Percentiles rank a stretch among this genome's conserved stretches.
Conservation (phyloP, 768 basidiomycete genomes). For the Tulasnella sp. region DNA sequence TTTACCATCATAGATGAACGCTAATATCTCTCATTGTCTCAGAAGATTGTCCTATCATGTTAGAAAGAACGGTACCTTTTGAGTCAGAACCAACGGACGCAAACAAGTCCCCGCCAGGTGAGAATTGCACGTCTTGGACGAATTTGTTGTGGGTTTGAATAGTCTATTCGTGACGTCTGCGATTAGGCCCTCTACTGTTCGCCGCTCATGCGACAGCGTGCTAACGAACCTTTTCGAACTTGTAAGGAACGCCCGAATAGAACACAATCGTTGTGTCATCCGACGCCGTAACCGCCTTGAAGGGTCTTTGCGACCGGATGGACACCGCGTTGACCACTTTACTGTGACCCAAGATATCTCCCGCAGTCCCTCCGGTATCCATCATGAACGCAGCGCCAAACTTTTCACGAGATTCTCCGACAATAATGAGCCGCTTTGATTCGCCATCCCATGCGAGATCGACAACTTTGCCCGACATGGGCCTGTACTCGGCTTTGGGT, state of each 20-base stretch:
- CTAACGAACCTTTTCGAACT: slow-evolving; percentile 60
- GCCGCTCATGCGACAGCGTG: not conserved
- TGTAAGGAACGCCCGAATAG: slow-evolving; percentile 73
- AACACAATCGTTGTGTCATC: slow-evolving; percentile 80
- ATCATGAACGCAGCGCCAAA: slow-evolving; percentile 79
- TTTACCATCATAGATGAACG: slow-evolving; percentile 84
- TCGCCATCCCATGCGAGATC: slow-evolving; percentile 97
- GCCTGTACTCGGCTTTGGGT: slow-evolving; percentile 73
- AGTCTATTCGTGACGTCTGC: slow-evolving; percentile 37
- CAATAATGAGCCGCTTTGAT: slow-evolving; percentile 90
- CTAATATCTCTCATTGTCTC: not conserved
- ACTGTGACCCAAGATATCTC: slow-evolving; percentile 82
- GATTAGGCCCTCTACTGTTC: not conserved
- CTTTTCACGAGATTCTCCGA: slow-evolving; percentile 89
- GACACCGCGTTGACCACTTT: slow-evolving; percentile 91
- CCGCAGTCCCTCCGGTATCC: slow-evolving; percentile 75
- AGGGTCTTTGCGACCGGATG: slow-evolving; percentile 82
- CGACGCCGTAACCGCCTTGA: slow-evolving; percentile 78
- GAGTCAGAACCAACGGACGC: slow-evolving; percentile 84
- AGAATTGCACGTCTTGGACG: slow-evolving; percentile 81
- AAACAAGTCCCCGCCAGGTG: slow-evolving; percentile 74
- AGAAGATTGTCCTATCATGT: not conserved
- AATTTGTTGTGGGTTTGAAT: slow-evolving; percentile 87
- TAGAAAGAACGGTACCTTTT: slow-evolving; percentile 40
- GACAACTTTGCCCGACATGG: slow-evolving; percentile 66